Base-by-base conservation (phyloP, 2,329 filamentous ascomycete species). In the Balansia obtecta region DNA sequence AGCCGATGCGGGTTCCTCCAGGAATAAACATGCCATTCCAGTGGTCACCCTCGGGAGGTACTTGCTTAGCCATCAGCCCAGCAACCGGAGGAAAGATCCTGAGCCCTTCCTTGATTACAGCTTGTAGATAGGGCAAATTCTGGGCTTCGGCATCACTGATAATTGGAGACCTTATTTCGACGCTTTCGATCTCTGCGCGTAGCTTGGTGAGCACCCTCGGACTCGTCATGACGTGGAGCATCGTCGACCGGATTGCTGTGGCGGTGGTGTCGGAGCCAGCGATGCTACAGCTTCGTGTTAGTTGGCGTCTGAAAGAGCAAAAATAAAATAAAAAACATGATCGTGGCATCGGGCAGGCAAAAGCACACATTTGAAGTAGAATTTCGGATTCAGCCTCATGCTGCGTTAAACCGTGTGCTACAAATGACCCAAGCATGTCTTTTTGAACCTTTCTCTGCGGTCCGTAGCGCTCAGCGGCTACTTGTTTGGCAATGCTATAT, bases 201-300 rank as follows among this genome's bases (percentile, higher is more conserved):
- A 82, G 63, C 61, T 67, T 70, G 3, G 55, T 49, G 52, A 73
- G 69, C 0, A 76, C 68, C 1, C 63, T 64, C 0, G 74, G 72
- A 22, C 68, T 72, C 13, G 70, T 74, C 33, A 73, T 68, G 50
- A 81, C 58, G 57, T 75, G 70, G 30, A 80, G 67, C 49, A 81
- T 55, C 1, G 71, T 76, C 30, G 70, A 66, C 2, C 77, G 72
- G 15, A 82, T 69, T 2, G 71, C 70, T 0, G 73, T 76, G 0
- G 78, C 75, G 0, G 76, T 77, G 3, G 75, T 79, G 53, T 82
- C 78, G 0, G 75, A 76, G 6, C 78, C 79, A 4, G 48, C 50
- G 20, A 37, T 15, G 34, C 34, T 37, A 15, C 34, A 37, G 34
- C 15, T 2, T 37, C 11, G 34, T 37, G 34, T 12, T 37, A 15